Conservation (phyloP, 2,329 filamentous ascomycete genomes). For the Colletotrichum sp. region DNA sequence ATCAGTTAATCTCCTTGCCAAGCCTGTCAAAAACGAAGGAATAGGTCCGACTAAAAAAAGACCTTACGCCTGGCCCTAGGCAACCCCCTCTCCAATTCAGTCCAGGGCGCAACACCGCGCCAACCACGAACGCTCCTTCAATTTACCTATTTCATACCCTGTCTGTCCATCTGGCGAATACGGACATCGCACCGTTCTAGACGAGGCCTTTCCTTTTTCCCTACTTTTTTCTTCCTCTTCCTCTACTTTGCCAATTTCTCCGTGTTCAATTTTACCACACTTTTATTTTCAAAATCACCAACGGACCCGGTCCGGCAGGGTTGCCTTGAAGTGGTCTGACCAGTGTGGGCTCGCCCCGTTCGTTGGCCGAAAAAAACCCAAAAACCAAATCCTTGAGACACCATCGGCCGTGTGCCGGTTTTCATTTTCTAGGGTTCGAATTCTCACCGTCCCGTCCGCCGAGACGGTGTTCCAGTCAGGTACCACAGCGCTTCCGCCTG, state of each 20-base stretch:
- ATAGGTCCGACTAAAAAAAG: background rate
- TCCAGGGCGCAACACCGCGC: background rate
- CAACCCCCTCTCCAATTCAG: background rate
- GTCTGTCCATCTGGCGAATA: background rate
- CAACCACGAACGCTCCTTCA: background rate
- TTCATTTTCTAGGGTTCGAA: slow-evolving; percentile 8
- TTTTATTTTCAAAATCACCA: background rate
- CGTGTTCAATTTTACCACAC: background rate
- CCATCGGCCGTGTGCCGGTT: slow-evolving; percentile 1
- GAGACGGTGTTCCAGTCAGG: slow-evolving; percentile 17
- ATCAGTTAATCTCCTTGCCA: background rate
- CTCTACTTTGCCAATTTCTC: background rate
- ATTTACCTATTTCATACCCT: background rate
- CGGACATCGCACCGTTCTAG: background rate
- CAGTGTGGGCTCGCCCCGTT: slow-evolving; percentile 16
- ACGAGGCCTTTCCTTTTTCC: background rate
- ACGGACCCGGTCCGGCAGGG: background rate
- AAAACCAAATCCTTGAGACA: slow-evolving; percentile 10
- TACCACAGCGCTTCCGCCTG: slow-evolving; percentile 10
- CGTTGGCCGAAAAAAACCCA: background rate
- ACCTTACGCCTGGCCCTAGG: background rate
- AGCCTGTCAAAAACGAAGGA: background rate
- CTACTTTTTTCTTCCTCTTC: background rate
- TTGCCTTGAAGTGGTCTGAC: slow-evolving; percentile 17
- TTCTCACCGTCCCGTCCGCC: slow-evolving; percentile 15